Base-by-base conservation (phyloP, 805 yeast genomes). In the Candida germanica region DNA sequence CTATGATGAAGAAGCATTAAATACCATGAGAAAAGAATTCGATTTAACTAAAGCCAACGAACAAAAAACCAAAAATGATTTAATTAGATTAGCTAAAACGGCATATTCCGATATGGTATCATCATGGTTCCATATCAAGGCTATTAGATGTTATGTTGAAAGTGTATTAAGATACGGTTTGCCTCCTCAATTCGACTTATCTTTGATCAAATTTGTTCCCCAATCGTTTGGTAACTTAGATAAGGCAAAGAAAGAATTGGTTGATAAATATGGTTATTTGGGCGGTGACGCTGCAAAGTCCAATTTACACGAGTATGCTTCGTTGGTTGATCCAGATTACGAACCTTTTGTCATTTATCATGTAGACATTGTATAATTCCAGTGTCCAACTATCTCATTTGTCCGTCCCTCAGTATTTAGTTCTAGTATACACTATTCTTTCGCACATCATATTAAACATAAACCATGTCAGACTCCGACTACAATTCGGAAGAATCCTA, bases 81-180 rank as follows among this genome's bases (percentile, higher is more conserved):
- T 87, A 44, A 76, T 82, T 35, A 80, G 96, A 55, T 73, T 93
- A 43, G 80, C 95, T 1, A 80, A 80, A 50, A 81, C 96, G 15
- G 94, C 98, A n/a, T 93, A 83, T 58, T 73, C 84, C 16, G 98
- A 93, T 53, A 79, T 89, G 34, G 70, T 85, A 43, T 72, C 86
- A 48, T 79, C 83, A 46, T 88, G 96, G 96, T 72, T 86, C 54
- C 98, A 93, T 61, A 76, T 93, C 49, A 88, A 88, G 63, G 79
- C 86, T 3, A 72, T 93, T 36, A 80, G 97, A 49, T 74, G 86
- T 13, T 93, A 84, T 61, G 96, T 91, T 25, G 99, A 93, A 66
- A 77, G 88, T 33, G 96, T 93, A 11, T 73, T 93, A 58, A 81
- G 99, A 63, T 93, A 93, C 59, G 99, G 99, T 1, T 75, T 93